A percentile compares a stretch with the other conserved stretches of the same genome.
Evolutionary conservation across 352 stramenopile species (phyloP).

Genomic region (Phytopythium aichiense): DNA sequence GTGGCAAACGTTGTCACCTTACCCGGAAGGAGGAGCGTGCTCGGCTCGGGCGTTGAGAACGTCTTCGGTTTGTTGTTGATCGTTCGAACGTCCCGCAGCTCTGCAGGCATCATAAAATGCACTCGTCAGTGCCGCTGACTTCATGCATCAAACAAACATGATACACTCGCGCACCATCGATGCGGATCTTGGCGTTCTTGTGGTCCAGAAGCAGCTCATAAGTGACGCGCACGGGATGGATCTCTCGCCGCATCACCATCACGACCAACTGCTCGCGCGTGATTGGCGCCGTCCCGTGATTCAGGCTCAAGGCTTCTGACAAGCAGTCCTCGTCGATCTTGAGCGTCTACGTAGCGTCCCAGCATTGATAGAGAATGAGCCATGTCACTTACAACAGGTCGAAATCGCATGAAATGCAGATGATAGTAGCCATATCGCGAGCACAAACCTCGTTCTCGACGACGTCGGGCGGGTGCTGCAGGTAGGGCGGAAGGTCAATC

Average conservation of each 20-base stretch:
- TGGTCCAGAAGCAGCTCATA: constrained; percentile 98
- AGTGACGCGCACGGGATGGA: constrained; percentile 86
- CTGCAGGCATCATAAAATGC: constrained; percentile 16
- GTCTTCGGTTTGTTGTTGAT: constrained; percentile 76
- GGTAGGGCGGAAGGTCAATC: constrained; percentile 96
- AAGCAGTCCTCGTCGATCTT: constrained; percentile 81
- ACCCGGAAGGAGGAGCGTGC: constrained; percentile 62
- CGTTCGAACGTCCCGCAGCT: constrained; percentile 67
- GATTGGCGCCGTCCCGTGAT: constrained; percentile 37
- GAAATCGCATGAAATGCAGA: not conserved
- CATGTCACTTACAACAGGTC: not conserved
- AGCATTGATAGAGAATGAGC: not conserved
- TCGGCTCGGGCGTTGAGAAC: constrained; percentile 62
- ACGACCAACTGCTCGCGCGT: constrained; percentile 53
- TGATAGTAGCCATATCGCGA: not conserved
- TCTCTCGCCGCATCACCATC: constrained; percentile 56
- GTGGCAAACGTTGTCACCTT: not conserved
- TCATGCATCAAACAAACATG: not conserved
- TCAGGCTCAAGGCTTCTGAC: constrained; percentile 48
- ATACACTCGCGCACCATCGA: constrained; percentile 50
- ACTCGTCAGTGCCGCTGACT: constrained; percentile 4
- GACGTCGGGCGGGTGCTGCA: constrained; percentile 94
- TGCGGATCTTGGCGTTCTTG: constrained; percentile 95
- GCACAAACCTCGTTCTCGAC: constrained; percentile 93
- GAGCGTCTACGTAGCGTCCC: constrained; percentile 38